Evolutionary conservation across 2,329 filamentous ascomycete species (phyloP), one percentile per base, ranked within the genome.

Genomic region (Tolypocladium album): DNA sequence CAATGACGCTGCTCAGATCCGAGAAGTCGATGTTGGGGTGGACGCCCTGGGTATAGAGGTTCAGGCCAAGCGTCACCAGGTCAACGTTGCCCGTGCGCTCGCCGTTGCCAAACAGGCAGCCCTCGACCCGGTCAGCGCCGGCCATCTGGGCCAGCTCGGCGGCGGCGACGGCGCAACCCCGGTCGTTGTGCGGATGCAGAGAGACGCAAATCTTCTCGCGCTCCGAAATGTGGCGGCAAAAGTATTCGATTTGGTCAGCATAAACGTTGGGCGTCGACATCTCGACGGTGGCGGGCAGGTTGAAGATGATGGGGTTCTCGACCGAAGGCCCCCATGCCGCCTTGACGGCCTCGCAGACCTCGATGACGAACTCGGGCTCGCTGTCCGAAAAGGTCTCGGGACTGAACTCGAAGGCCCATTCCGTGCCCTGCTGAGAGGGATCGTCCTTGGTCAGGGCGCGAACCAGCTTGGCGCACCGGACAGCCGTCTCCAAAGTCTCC

Each of bases 11-110:
- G 67, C 88, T 87, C 65, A 97, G 86, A 72, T 97, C 88, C 2
- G 91, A 96, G 71, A 97, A 96, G 78, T 97, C 92, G 66, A 97
- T 84, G 12, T 88, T 82, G 20, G 91, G 90, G 68, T 88, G 82
- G 56, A 96, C 84, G 59, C 93, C 93, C 74, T 97, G 93, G 0
- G 92, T 97, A 75, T 97, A 97, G 22, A 97, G 85, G 72, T 97
- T 97, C 61, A 97, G 80, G 38, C 86, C 94, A 60, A 97, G 81
- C 40, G 92, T 97, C 57, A 97, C 92, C 59, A 97, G 82, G 71
- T 97, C 93, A 24, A 97, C 92, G 69, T 97, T 97, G 64, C 93
- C 94, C 0, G 93, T 97, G 64, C 94, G 81, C 80, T 99, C 93
- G 61, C 94, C 93, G 67, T 97, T 97, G 58, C 92, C 92, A 70